These are phyloP conservation scores for Phytopythium boreale DNA, from an alignment of 352 stramenopile genomes.

Conservation along the genomic window DNA sequence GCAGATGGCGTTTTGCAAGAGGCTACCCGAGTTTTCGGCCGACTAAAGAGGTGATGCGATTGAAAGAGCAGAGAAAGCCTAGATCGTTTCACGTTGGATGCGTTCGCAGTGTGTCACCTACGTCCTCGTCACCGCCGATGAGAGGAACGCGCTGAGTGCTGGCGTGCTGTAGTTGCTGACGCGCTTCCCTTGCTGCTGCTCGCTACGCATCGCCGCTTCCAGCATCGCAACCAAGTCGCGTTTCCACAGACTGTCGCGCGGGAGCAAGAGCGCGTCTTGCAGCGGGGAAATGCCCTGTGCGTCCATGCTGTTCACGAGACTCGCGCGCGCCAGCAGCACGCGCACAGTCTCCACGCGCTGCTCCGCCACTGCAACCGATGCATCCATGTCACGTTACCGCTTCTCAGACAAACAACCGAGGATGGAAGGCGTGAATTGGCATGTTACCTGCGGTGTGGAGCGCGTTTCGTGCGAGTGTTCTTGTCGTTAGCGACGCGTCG, in stretches of 20 bases:
- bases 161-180: not conserved
- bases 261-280: conserved; percentile 19
- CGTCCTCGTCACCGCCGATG: not conserved
- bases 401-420: too few species aligned
- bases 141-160: not conserved
- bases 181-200: conserved; percentile 3
- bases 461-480: conserved; percentile 16
- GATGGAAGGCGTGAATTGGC: too few species aligned
- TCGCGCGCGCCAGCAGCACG: conserved; percentile 10
- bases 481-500: conserved; percentile 16
- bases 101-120: not conserved
- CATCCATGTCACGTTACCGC: too few species aligned
- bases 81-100: not conserved
- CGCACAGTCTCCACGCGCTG: conserved; percentile 13
- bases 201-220: conserved; percentile 7
- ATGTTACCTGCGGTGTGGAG: conserved; percentile 30
- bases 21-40: conserved; percentile 25
- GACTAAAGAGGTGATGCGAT: conserved; percentile 21
- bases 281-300: conserved; percentile 24
- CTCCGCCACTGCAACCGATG: not conserved
- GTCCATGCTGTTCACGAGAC: conserved; percentile 14
- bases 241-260: conserved; percentile 1
- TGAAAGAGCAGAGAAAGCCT: not conserved
- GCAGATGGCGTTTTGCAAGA: conserved; percentile 39
- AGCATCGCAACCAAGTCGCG: conserved; percentile 24